These are phyloP conservation scores for Fraxinus platypoda DNA, from an alignment of 305 asterid genomes.

Conservation along the genomic window DNA sequence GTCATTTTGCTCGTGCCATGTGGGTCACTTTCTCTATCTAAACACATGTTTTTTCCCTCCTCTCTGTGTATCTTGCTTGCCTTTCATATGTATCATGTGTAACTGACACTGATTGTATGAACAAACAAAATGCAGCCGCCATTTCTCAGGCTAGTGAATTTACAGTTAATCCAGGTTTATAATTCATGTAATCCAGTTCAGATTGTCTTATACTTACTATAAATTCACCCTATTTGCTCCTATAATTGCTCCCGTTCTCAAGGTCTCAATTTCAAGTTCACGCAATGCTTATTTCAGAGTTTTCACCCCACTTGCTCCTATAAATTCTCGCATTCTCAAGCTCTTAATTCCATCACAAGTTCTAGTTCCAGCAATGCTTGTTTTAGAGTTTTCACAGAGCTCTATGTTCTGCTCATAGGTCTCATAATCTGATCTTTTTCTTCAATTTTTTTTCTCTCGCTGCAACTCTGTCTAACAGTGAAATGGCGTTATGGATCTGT, in stretches of 20 bases:
- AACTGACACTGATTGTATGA: background rate
- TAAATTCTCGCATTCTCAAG: background rate
- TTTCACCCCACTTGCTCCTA: background rate
- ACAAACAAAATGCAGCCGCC: background rate
- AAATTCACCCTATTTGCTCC: background rate
- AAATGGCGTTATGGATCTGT: background rate
- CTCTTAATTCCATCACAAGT: background rate
- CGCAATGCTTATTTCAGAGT: background rate
- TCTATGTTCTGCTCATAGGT: background rate
- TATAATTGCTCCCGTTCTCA: background rate
- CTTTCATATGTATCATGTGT: background rate
- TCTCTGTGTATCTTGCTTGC: background rate
- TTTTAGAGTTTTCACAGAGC: background rate
- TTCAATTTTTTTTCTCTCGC: background rate
- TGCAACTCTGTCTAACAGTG: background rate
- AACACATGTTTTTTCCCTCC: background rate
- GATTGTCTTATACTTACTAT: background rate
- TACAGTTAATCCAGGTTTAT: background rate
- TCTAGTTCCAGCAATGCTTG: background rate
- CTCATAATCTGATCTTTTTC: background rate
- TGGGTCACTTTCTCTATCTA: background rate
- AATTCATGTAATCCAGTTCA: background rate
- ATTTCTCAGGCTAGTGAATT: background rate
- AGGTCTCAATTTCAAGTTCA: background rate
- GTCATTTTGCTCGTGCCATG: background rate